Evolutionary conservation across 257 asterid genomes (phyloP), one percentile per base, ranked within the genome.

Genomic region (Prunella vulgaris): DNA sequence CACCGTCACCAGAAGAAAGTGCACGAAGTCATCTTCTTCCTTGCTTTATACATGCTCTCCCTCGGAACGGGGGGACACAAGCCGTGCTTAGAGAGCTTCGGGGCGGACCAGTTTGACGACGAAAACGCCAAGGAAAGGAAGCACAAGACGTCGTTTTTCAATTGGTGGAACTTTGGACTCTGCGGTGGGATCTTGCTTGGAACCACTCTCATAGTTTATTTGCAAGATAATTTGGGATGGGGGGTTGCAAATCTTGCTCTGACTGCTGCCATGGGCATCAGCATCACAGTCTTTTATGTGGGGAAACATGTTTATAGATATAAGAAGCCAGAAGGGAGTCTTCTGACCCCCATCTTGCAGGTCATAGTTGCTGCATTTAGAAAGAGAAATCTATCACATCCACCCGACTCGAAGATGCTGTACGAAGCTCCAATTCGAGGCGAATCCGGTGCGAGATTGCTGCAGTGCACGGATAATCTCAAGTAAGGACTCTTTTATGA

Each of bases 141-240:
- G 22, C 68, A 62, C 12, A 32, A 62, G 22, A 18, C 38, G 68
- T 62, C 68, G 8, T 62, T 62, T 21, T 62, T 62, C 14, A 62
- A 62, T 17, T 62, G 68, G 68, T 62, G 68, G 68, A 38, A 62
- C 53, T 37, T 62, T 62, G 68, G 35, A 21, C 54, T 62, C 4
- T 37, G 33, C 10, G 6, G 53, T 38, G 68, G 68, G 21, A 13
- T 62, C 12, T 21, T 62, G 5, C 53, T 62, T 38, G 68, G 53
- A 10, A 1, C 67, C 2, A 61, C 67, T 2, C 12, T 61, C 21
- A 38, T 62, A 2, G 68, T 62, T 0, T 62, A 62, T 37, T 4
- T 62, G 54, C 68, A 62, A 20, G 54, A 62, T 15, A 62, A 62
- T 20, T 20, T 37, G 35, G 68, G 68, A 38, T 61, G 67, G 67